Conservation (phyloP, 2,329 filamentous ascomycete species). For the Mycocentrospora acerina region DNA sequence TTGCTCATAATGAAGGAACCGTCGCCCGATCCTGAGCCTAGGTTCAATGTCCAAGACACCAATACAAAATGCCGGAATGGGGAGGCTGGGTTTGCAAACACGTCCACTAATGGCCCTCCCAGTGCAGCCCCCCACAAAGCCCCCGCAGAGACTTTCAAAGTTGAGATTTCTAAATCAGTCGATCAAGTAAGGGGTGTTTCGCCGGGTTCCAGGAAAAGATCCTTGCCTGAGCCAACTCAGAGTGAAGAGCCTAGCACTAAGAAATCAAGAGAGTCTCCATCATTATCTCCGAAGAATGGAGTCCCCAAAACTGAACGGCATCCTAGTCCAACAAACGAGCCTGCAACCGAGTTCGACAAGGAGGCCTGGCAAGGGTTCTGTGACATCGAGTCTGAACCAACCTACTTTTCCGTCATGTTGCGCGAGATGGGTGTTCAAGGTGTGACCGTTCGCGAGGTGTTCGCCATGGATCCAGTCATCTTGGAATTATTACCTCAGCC, state of each 20-base stretch:
- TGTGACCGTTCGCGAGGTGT: constrained; percentile 74
- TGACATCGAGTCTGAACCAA: constrained; percentile 88
- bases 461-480: constrained; percentile 61
- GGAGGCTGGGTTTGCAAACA: background rate
- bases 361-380: constrained; percentile 69
- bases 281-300: constrained; percentile 1
- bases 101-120: background rate
- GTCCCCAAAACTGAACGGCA: background rate
- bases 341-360: constrained; percentile 43
- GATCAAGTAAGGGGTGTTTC: background rate
- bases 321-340: constrained; percentile 23
- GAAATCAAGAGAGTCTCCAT: constrained; percentile 15
- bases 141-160: too few relatives aligned
- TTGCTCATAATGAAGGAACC: background rate
- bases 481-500: constrained; percentile 29
- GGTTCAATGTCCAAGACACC: background rate
- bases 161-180: too few relatives aligned
- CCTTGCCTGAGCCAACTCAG: constrained; percentile 6
- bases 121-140: background rate
- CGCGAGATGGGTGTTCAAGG: constrained; percentile 73
- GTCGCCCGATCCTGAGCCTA: background rate
- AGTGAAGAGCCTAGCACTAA: constrained; percentile 15
- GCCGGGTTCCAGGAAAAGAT: constrained; percentile 18
- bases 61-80: background rate
- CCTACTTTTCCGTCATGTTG: constrained; percentile 82